Percentiles rank a stretch among this genome's conserved stretches.
Evolutionary conservation across 1,139 yeast genomes (phyloP).

Genomic region (Sugiyamaella xylanicola): DNA sequence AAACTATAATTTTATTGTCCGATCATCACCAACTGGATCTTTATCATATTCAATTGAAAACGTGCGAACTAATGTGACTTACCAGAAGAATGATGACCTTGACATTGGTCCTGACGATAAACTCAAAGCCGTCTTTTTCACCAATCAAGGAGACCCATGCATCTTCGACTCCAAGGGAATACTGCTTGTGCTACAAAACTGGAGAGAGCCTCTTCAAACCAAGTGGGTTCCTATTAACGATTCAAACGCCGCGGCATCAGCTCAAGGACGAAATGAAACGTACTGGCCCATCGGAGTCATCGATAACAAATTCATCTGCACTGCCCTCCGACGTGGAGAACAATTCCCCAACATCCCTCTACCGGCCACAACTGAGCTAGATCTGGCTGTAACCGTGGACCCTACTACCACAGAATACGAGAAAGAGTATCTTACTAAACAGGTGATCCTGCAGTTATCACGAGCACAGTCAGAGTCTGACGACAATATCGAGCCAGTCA

Average conservation of each 20-base stretch:
- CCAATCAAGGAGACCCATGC: constrained; percentile 87
- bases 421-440: constrained; percentile 31
- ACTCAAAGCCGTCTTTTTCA: constrained; percentile 67
- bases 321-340: constrained; percentile 65
- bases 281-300: constrained; percentile 90
- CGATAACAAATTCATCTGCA: constrained; percentile 68
- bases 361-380: constrained; percentile 79
- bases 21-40: constrained; percentile 33
- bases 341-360: constrained; percentile 65
- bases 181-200: constrained; percentile 66
- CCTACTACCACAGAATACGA: constrained; percentile 26
- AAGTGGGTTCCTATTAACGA: constrained; percentile 84
- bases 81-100: constrained; percentile 44
- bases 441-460: constrained; percentile 34
- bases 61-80: constrained; percentile 42
- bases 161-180: constrained; percentile 77
- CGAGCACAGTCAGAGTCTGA: constrained; percentile 37
- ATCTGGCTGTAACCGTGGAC: constrained; percentile 60
- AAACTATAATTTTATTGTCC: constrained; percentile 50
- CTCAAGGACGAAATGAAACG: constrained; percentile 48
- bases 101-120: constrained; percentile 36
- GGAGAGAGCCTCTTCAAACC: constrained; percentile 75
- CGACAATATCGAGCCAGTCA: constrained; percentile 36
- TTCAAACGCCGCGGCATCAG: constrained; percentile 56
- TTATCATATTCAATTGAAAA: constrained; percentile 45